Percentiles rank a stretch among this genome's conserved stretches.
Conservation (phyloP, 208 protist species). For the Acanthamoeba castellanii region DNA sequence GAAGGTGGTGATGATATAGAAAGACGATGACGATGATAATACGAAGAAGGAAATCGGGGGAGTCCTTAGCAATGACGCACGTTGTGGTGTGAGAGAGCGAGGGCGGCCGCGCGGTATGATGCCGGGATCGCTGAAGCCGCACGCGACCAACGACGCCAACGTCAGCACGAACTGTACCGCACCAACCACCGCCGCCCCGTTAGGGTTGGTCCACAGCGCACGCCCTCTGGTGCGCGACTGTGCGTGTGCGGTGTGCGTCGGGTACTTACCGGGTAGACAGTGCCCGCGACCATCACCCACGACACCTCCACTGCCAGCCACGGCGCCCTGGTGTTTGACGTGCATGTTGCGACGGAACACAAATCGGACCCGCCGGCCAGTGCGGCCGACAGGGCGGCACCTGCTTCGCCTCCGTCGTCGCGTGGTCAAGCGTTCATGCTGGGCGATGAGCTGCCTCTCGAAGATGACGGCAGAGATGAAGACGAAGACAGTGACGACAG, state of each 20-base stretch:
- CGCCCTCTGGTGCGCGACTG: no score
- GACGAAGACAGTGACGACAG: neutral
- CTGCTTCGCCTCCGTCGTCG: neutral
- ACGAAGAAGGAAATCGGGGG: no score
- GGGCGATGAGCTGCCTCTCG: neutral
- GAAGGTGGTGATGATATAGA: no score
- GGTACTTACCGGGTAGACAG: neutral
- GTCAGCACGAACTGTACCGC: constrained; percentile 50
- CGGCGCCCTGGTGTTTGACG: neutral
- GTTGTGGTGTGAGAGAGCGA: neutral
- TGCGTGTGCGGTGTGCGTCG: no score
- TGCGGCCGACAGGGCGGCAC: neutral
- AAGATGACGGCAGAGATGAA: constrained; percentile 19
- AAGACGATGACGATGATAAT: no score
- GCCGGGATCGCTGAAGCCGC: constrained; percentile 41
- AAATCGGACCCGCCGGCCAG: neutral
- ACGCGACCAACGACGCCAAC: neutral
- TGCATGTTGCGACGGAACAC: neutral
- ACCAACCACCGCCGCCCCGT: no score
- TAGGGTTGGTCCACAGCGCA: no score
- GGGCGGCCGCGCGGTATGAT: neutral
- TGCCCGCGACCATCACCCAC: neutral
- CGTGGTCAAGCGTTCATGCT: neutral
- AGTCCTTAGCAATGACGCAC: neutral
- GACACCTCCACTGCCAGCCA: neutral